Evolutionary conservation across 2,329 filamentous ascomycete species (phyloP).

Genomic region (Rutstroemia sydowiana): DNA sequence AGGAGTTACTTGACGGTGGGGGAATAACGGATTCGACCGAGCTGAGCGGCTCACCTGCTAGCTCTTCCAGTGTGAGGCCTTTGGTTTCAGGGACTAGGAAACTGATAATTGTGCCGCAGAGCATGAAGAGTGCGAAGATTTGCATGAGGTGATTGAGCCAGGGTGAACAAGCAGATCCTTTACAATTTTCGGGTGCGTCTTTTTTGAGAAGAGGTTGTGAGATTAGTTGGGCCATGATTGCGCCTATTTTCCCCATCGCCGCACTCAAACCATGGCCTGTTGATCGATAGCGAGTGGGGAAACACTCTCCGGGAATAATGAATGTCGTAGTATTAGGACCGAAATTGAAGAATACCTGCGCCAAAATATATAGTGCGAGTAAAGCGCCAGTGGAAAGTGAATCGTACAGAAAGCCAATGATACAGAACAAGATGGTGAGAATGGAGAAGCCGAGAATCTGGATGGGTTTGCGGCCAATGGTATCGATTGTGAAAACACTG

Average conservation of each 20-base stretch:
- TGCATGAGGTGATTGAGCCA: conserved; percentile 70
- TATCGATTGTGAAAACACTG: conserved; percentile 66
- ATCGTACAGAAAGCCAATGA: conserved; percentile 55
- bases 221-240: conserved; percentile 59
- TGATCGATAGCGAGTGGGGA: conserved; percentile 55
- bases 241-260: conserved; percentile 59
- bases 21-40: conserved; percentile 7
- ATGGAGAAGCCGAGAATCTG: conserved; percentile 57
- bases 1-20: background rate
- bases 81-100: conserved; percentile 74
- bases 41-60: conserved; percentile 48
- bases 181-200: conserved; percentile 43
- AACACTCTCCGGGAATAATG: conserved; percentile 57
- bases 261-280: conserved; percentile 60
- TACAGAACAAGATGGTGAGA: conserved; percentile 53
- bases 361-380: conserved; percentile 54
- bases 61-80: conserved; percentile 62
- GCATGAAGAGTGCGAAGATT: conserved; percentile 76
- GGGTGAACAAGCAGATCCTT: conserved; percentile 41
- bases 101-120: conserved; percentile 60
- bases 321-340: conserved; percentile 62
- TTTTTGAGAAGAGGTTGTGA: conserved; percentile 55
- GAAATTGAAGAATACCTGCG: conserved; percentile 61
- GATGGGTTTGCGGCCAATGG: conserved; percentile 68
- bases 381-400: conserved; percentile 41